Evolutionary conservation across 2,329 filamentous ascomycete genomes (phyloP).

Genomic region (Emergomyces orientalis): DNA sequence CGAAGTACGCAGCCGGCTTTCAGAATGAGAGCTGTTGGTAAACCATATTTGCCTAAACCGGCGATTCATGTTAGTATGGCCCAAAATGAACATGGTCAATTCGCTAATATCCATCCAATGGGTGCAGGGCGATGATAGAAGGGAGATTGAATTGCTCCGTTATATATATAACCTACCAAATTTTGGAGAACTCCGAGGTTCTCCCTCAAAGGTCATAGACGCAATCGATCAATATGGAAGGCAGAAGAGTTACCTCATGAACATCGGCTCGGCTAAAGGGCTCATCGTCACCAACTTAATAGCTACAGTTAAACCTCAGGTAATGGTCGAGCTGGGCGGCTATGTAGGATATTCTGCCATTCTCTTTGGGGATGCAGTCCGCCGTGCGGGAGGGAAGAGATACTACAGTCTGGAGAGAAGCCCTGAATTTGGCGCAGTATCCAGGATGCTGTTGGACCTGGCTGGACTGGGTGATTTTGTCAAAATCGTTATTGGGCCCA

Average conservation of each 20-base stretch:
- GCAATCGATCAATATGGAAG: constrained; percentile 62
- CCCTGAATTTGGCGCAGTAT: constrained; percentile 63
- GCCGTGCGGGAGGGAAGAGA: constrained; percentile 51
- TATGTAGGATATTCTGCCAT: constrained; percentile 78
- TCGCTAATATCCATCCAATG: neutral
- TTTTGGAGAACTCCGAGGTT: constrained; percentile 54
- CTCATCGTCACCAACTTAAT: constrained; percentile 62
- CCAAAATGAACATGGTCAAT: neutral
- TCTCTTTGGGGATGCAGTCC: constrained; percentile 59
- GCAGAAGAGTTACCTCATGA: constrained; percentile 66
- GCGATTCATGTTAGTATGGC: neutral
- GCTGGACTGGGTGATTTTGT: constrained; percentile 64
- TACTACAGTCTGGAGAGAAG: constrained; percentile 68
- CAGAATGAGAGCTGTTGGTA: neutral
- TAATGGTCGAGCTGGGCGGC: constrained; percentile 70
- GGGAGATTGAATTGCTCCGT: constrained; percentile 63
- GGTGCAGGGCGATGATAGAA: constrained; percentile 56
- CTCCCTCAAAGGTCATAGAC: constrained; percentile 53
- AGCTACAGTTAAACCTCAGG: constrained; percentile 52
- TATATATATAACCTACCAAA: constrained; percentile 56
- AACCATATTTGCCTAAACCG: neutral
- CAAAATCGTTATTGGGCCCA: constrained; percentile 60
- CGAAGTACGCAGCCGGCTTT: neutral
- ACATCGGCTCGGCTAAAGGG: constrained; percentile 67
- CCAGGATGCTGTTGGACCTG: constrained; percentile 59